Conservation (phyloP, 2,329 filamentous ascomycete genomes). For the Fusarium stilboides region DNA sequence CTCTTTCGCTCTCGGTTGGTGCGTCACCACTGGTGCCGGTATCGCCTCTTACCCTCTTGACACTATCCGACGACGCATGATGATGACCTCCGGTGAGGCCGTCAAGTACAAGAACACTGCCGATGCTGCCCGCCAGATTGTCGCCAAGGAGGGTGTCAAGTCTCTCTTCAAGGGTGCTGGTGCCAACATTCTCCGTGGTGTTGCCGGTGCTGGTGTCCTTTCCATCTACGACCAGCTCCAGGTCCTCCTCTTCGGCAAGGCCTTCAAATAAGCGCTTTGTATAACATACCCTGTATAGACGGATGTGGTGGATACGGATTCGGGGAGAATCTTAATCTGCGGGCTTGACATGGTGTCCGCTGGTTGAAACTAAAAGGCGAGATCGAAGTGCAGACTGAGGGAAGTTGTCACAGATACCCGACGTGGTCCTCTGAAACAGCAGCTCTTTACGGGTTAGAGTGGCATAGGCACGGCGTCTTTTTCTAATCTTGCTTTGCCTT, state of each 20-base stretch:
- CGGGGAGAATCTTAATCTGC: slow-evolving; percentile 51
- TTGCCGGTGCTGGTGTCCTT: slow-evolving; percentile 99
- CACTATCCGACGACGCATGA: slow-evolving; percentile 99
- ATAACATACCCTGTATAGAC: slow-evolving; percentile 61
- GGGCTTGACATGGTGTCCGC: slow-evolving; percentile 57
- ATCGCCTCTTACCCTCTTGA: slow-evolving; percentile 99
- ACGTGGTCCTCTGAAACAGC: slow-evolving; percentile 58
- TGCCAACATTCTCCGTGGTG: slow-evolving; percentile 99
- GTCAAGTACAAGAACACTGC: slow-evolving; percentile 99
- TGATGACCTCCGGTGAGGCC: slow-evolving; percentile 98
- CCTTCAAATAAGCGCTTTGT: slow-evolving; percentile 81
- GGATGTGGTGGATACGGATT: slow-evolving; percentile 51
- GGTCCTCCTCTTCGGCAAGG: slow-evolving; percentile 99
- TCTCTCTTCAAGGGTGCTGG: slow-evolving; percentile 99
- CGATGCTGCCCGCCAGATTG: slow-evolving; percentile 95
- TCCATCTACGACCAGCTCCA: slow-evolving; percentile 99
- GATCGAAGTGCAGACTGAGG: slow-evolving; percentile 62
- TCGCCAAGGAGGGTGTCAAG: slow-evolving; percentile 97
- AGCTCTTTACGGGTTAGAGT: slow-evolving; percentile 64
- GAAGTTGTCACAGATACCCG: slow-evolving; percentile 59
- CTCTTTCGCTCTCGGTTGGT: slow-evolving; percentile 98
- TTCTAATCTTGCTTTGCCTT: slow-evolving; percentile 62
- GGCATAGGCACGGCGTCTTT: slow-evolving; percentile 65
- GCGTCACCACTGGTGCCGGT: slow-evolving; percentile 99
- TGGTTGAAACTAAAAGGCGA: slow-evolving; percentile 63